These are phyloP conservation scores for Nakazawaea siamensis DNA, from an alignment of 805 yeast species.

Conservation along the genomic window DNA sequence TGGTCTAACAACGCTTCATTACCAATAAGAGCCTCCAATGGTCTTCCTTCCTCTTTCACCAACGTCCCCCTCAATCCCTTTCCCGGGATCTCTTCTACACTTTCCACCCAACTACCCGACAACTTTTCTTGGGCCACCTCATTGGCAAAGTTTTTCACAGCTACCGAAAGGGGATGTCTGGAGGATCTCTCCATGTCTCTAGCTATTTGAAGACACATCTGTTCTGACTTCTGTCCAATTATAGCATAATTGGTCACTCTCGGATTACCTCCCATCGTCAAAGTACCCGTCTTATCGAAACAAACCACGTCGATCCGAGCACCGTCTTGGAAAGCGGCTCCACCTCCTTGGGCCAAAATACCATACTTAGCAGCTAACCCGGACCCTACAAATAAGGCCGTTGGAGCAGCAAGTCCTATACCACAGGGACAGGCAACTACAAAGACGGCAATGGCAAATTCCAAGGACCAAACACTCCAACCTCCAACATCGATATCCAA, in stretches of 20 bases:
- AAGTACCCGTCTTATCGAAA: slow-evolving; percentile 75
- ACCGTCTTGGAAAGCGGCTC: slow-evolving; percentile 75
- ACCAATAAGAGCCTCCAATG: slow-evolving; percentile 40
- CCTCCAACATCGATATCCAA: slow-evolving; percentile 63
- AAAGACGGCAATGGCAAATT: slow-evolving; percentile 71
- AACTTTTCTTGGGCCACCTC: slow-evolving; percentile 12
- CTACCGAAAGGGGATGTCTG: slow-evolving; percentile 60
- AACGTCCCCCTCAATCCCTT: slow-evolving; percentile 46
- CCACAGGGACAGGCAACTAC: slow-evolving; percentile 87
- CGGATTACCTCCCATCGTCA: slow-evolving; percentile 56
- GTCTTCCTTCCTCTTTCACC: slow-evolving; percentile 19
- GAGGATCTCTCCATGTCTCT: slow-evolving; percentile 57
- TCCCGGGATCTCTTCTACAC: slow-evolving; percentile 49
- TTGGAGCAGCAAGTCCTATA: slow-evolving; percentile 78
- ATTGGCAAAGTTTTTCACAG: slow-evolving; percentile 37
- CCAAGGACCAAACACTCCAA: slow-evolving; percentile 71
- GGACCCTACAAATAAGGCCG: slow-evolving; percentile 73
- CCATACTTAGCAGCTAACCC: slow-evolving; percentile 76
- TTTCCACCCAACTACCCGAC: slow-evolving; percentile 31
- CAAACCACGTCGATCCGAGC: slow-evolving; percentile 55
- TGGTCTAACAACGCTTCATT: slow-evolving; percentile 53
- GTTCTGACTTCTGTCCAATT: slow-evolving; percentile 13
- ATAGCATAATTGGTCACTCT: slow-evolving; percentile 43
- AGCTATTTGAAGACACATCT: slow-evolving; percentile 36
- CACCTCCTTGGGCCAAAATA: slow-evolving; percentile 72